phyloP scores from a whole-genome alignment of 2,329 filamentous ascomycete genomes.

The Ophiostoma sp. region DNA sequence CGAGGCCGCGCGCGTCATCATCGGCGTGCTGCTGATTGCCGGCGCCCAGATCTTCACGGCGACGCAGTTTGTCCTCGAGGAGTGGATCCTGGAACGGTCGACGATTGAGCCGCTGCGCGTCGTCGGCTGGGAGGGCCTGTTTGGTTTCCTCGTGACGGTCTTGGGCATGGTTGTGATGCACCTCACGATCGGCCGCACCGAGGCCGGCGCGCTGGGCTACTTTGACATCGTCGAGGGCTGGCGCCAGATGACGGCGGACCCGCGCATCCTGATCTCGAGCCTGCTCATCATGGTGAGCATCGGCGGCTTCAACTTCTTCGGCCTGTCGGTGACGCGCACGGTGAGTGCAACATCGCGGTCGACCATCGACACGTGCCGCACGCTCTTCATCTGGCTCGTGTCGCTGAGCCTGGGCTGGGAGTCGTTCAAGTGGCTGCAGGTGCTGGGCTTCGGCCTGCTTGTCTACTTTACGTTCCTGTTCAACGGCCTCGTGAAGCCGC shows the following conservation, averaged over 20 bases:
- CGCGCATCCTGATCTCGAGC: constrained; percentile 67
- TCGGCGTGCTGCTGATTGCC: constrained; percentile 86
- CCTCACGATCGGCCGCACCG: constrained; percentile 66
- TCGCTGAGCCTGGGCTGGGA: constrained; percentile 94
- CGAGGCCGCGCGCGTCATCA: constrained; percentile 59
- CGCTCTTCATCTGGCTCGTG: constrained; percentile 96
- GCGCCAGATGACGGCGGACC: constrained; percentile 69
- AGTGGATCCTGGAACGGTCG: constrained; percentile 72
- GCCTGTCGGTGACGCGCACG: constrained; percentile 80
- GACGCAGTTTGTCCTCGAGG: constrained; percentile 91
- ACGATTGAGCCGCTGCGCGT: constrained; percentile 74
- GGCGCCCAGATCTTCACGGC: constrained; percentile 95
- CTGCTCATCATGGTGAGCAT: constrained; percentile 96
- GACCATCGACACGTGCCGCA: constrained; percentile 95
- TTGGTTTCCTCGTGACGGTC: constrained; percentile 77
- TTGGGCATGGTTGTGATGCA: constrained; percentile 77
- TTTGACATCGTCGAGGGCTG: constrained; percentile 88
- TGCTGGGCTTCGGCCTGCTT: constrained; percentile 77
- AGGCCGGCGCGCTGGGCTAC: constrained; percentile 69
- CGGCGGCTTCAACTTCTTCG: constrained; percentile 99
- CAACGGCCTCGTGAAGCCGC: constrained; percentile 86
- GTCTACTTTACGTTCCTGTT: constrained; percentile 97
- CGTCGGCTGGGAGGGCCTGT: constrained; percentile 93
- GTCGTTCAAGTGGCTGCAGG: constrained; percentile 94
- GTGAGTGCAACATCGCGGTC: constrained; percentile 91